These are phyloP conservation scores for Colletotrichum theobromicola DNA, from an alignment of 2,329 filamentous ascomycete species.

Conservation along the genomic window DNA sequence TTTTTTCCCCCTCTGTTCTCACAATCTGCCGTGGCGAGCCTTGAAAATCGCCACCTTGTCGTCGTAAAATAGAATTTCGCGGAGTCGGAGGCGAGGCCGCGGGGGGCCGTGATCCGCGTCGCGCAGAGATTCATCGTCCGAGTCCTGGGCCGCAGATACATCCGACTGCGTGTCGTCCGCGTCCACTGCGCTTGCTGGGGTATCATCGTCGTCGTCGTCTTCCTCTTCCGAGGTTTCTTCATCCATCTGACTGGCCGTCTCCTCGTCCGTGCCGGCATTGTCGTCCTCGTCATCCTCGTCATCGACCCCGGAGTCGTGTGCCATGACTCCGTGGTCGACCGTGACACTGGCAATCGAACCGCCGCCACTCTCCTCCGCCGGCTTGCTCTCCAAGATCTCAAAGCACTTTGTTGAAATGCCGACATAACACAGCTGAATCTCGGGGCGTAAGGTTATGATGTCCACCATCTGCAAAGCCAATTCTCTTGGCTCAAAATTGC, in stretches of 20 bases:
- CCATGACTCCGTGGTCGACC: constrained; percentile 19
- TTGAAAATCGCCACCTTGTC: constrained; percentile 84
- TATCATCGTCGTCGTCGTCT: constrained; percentile 34
- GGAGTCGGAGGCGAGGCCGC: constrained; percentile 61
- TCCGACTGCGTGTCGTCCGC: constrained; percentile 31
- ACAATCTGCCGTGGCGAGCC: constrained; percentile 67
- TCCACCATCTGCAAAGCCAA: constrained; percentile 79
- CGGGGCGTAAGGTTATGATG: constrained; percentile 76
- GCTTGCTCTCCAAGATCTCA: constrained; percentile 74
- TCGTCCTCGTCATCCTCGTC: constrained; percentile 39
- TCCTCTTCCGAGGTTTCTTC: constrained; percentile 34
- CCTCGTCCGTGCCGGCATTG: constrained; percentile 39
- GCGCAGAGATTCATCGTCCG: constrained; percentile 54
- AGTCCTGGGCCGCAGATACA: constrained; percentile 33
- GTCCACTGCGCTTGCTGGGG: constrained; percentile 34
- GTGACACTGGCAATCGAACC: constrained; percentile 20
- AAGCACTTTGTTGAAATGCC: constrained; percentile 81
- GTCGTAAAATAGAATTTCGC: constrained; percentile 85
- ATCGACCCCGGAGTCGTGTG: constrained; percentile 29
- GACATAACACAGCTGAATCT: constrained; percentile 79
- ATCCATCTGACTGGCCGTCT: constrained; percentile 30
- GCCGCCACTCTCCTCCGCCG: constrained; percentile 43
- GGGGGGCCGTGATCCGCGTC: constrained; percentile 45
- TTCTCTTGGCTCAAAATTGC: constrained; percentile 65
- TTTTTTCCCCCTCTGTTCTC: background rate